Evolutionary conservation across 306 rosid genomes (phyloP), one percentile per base, ranked within the genome.

Genomic region (Elaeagnus macrophylla): DNA sequence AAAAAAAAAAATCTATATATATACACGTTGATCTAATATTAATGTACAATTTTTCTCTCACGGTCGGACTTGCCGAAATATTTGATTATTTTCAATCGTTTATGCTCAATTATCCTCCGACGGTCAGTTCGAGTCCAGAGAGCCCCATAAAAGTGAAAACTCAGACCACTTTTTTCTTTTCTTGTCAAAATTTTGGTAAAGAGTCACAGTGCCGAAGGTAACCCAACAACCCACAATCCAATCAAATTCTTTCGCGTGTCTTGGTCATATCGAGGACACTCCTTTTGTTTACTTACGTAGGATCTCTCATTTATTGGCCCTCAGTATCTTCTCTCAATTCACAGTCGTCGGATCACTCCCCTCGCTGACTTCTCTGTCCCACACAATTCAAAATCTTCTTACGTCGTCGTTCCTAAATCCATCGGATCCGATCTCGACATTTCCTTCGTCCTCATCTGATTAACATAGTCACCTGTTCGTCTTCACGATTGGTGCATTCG

Each of bases 201-300:
- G 67, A 51, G 61, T 75, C 80, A 72, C 77, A 65, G 86, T 78
- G 77, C 72, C 73, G 72, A 72, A 17, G 47, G 50, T 65, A 42
- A 62, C 67, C 60, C 35, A 17, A 46, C 65, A 45, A 54, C 8
- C 18, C 74, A 68, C 74, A 39, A 43, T 32, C 61, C 75, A 60
- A 73, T 81, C 1, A n/a, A 0, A 5, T 0, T 0, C 0, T 3
- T 4, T 67, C 89, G 77, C 86, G 81, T 75, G 80, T 58, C 68
- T 2, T 16, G 12, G 63, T 3, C 64, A 40, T 53, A 59, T 57
- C 62, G 12, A 58, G 63, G 80, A 51, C 78, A 59, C 73, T 2
- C 17, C 20, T 37, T 16, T 73, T 65, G 51, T 70, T 62, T 12
- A 66, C 80, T 66, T 73, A 60, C 87, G 84, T 75, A 77, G 82